Conservation (phyloP, 257 asterid genomes). For the Plectranthus barbatus region DNA sequence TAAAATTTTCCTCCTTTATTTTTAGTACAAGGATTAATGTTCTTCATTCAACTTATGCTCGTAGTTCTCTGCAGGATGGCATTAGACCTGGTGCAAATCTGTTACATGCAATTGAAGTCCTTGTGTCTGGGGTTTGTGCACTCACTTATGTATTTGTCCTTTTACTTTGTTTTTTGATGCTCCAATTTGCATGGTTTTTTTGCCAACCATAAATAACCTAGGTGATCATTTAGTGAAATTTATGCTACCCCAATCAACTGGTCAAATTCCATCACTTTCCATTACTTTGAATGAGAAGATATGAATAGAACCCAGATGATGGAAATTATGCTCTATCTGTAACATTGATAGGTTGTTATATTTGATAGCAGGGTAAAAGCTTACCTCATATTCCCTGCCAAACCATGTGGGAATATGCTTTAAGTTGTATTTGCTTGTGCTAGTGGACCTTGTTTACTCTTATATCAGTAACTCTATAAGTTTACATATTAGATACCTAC, state of each 20-base stretch:
- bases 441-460: constrained; percentile 2
- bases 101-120: constrained; percentile 87
- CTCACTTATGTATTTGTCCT: constrained; percentile 11
- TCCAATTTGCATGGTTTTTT: constrained; percentile 2
- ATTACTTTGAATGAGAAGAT: background rate
- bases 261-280: constrained; percentile 2
- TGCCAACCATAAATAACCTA: background rate
- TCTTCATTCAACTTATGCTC: constrained; percentile 22
- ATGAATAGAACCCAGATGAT: too few species aligned
- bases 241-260: background rate
- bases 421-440: constrained; percentile 6
- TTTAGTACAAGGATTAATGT: constrained; percentile 11
- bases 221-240: background rate
- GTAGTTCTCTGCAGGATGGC: constrained; percentile 62
- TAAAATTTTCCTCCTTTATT: background rate
- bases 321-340: background rate
- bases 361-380: constrained; percentile 3
- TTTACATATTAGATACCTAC: constrained; percentile 17
- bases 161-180: background rate
- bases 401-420: constrained; percentile 6
- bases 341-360: too few species aligned
- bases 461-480: constrained; percentile 1
- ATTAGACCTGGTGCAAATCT: constrained; percentile 83
- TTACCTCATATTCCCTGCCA: background rate
- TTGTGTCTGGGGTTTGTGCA: constrained; percentile 80